Evolutionary conservation across 768 basidiomycete genomes (phyloP).

Genomic region (Psilocybe tampanensis): DNA sequence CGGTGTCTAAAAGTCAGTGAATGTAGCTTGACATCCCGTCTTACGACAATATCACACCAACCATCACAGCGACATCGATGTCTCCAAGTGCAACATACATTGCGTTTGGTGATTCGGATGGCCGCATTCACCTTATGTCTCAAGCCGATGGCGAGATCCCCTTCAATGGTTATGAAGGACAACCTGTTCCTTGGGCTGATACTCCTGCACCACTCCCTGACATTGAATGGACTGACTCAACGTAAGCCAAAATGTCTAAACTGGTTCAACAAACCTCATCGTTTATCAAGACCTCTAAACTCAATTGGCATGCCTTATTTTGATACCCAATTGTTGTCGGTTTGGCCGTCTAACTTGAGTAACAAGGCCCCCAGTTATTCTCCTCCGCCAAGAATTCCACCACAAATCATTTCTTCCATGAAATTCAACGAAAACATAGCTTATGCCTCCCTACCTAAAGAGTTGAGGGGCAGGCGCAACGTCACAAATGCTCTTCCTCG

Average conservation of each 20-base stretch:
- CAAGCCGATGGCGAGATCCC: slow-evolving; percentile 71
- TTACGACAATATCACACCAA: slow-evolving; percentile 62
- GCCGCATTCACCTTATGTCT: slow-evolving; percentile 79
- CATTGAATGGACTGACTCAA: slow-evolving; percentile 81
- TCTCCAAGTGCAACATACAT: slow-evolving; percentile 90
- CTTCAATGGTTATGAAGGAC: slow-evolving; percentile 90
- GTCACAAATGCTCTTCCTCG: slow-evolving; percentile 57
- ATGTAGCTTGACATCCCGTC: slow-evolving; percentile 69
- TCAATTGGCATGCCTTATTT: slow-evolving; percentile 89
- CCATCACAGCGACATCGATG: slow-evolving; percentile 77
- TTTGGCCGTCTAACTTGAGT: slow-evolving; percentile 53
- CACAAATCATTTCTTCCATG: slow-evolving; percentile 75
- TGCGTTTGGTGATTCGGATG: slow-evolving; percentile 90
- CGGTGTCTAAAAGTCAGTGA: slow-evolving; percentile 13
- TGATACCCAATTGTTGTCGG: slow-evolving; percentile 71
- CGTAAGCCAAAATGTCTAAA: slow-evolving; percentile 49
- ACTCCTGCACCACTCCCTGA: slow-evolving; percentile 64
- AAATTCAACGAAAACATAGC: slow-evolving; percentile 88
- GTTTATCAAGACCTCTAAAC: slow-evolving; percentile 72
- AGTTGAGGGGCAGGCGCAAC: slow-evolving; percentile 83
- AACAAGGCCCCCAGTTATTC: slow-evolving; percentile 53
- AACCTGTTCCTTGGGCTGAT: slow-evolving; percentile 86
- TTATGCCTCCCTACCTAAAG: slow-evolving; percentile 86
- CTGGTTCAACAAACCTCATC: background rate
- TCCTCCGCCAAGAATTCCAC: slow-evolving; percentile 77